Evolutionary conservation across 345 rosid genomes (phyloP).

Genomic region (Salix viminalis): DNA sequence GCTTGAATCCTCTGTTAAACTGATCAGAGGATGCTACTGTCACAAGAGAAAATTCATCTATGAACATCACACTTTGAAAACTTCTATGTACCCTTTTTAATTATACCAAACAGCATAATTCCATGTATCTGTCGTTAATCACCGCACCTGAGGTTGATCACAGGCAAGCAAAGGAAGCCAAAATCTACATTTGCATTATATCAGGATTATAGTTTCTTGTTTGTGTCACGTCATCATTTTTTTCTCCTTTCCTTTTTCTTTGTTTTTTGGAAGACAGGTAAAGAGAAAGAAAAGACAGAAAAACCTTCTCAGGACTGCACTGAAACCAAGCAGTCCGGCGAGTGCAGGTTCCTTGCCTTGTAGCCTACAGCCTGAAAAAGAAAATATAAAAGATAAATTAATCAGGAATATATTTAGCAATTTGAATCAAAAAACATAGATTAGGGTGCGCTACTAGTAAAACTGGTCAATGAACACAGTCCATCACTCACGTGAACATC

Average conservation of each 20-base stretch:
- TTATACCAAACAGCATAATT: not conserved
- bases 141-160: not conserved
- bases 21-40: not conserved
- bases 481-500: slow-evolving; percentile 61
- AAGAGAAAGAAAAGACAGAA: not conserved
- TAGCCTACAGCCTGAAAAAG: slow-evolving; percentile 5
- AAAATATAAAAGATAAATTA: not conserved
- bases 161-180: not conserved
- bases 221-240: not conserved
- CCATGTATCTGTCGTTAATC: not conserved
- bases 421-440: not conserved
- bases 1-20: no score
- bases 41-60: not conserved
- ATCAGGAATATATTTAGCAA: not conserved
- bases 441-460: not conserved
- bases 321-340: no score
- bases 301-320: not conserved
- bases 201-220: not conserved
- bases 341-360: not conserved
- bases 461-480: not conserved
- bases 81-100: not conserved
- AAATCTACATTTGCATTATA: not conserved
- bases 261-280: not conserved
- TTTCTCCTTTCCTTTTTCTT: not conserved
- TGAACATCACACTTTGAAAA: not conserved